phyloP scores from a whole-genome alignment of 768 basidiomycete species.

The Fibroporia radiculosa region DNA sequence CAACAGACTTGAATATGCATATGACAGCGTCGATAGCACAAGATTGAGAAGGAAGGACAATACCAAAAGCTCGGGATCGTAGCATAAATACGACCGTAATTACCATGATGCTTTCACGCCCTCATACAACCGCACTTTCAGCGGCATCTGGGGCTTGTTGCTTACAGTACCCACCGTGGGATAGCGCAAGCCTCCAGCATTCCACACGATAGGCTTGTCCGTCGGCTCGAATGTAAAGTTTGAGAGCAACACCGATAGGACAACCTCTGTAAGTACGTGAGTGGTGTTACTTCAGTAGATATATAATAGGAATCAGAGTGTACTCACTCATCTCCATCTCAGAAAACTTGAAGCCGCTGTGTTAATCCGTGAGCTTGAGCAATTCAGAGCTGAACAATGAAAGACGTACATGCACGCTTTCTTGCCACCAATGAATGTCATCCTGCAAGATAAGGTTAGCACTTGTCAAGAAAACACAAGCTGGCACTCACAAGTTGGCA shows the following conservation, averaged over 20 bases:
- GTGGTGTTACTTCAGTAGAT: neutral
- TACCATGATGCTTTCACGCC: neutral
- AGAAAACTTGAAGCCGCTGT: constrained; percentile 17
- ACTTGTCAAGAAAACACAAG: neutral
- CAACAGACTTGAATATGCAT: no score
- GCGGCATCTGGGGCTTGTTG: neutral
- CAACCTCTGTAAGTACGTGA: constrained; percentile 24
- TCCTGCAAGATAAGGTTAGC: constrained; percentile 1
- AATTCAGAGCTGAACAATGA: neutral
- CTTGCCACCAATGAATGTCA: constrained; percentile 18
- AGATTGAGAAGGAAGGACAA: no score
- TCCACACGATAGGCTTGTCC: constrained; percentile 21
- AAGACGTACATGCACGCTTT: constrained; percentile 17
- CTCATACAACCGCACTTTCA: neutral
- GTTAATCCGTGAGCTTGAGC: neutral
- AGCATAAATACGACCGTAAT: no score
- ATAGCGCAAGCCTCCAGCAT: constrained; percentile 20
- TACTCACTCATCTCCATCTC: constrained; percentile 17
- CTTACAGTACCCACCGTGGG: constrained; percentile 14
- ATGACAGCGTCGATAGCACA: no score
- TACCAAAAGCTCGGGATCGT: no score
- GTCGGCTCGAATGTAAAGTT: constrained; percentile 20
- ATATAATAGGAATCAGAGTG: neutral
- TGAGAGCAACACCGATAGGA: constrained; percentile 20
- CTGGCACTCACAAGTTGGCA: constrained; percentile 11